Conservation (phyloP, 176 grass and related monocot species). For the Areca catechu region DNA sequence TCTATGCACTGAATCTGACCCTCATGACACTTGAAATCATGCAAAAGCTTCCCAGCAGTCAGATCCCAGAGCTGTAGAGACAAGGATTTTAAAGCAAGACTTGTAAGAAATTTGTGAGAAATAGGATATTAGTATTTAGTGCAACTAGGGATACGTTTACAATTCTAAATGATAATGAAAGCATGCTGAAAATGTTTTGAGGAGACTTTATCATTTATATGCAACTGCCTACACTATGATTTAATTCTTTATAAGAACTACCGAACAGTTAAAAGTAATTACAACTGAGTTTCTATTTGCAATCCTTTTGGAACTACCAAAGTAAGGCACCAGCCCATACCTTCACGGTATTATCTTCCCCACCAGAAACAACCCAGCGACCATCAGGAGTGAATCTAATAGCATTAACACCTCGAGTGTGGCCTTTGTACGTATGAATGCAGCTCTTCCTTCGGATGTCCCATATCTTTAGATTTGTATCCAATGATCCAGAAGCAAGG, state of each 20-base stretch:
- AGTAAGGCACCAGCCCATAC: conserved; percentile 19
- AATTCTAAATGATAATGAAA: too few species aligned
- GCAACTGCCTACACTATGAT: too few species aligned
- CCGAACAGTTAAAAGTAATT: conserved; percentile 4
- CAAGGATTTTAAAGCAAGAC: conserved; percentile 5
- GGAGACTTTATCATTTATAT: too few species aligned
- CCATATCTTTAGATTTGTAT: conserved; percentile 98
- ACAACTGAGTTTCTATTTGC: conserved; percentile 14
- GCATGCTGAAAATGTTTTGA: too few species aligned
- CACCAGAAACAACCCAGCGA: conserved; percentile 92
- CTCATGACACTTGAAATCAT: conserved; percentile 86
- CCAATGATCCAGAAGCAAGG: conserved; percentile 83
- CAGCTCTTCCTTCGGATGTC: conserved; percentile 91
- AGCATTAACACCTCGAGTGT: conserved; percentile 84
- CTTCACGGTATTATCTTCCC: conserved; percentile 92
- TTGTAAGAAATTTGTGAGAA: too few species aligned
- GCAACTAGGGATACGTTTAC: too few species aligned
- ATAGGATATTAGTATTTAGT: too few species aligned
- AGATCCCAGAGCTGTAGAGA: conserved; percentile 82
- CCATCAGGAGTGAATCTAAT: conserved; percentile 97
- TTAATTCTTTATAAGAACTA: too few species aligned
- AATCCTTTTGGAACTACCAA: conserved; percentile 7
- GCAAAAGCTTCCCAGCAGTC: conserved; percentile 89
- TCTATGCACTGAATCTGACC: conserved; percentile 98
- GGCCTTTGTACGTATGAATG: conserved; percentile 95